Base-by-base conservation (phyloP, 164 flowering plant genomes). In the Litsea cubeba region DNA sequence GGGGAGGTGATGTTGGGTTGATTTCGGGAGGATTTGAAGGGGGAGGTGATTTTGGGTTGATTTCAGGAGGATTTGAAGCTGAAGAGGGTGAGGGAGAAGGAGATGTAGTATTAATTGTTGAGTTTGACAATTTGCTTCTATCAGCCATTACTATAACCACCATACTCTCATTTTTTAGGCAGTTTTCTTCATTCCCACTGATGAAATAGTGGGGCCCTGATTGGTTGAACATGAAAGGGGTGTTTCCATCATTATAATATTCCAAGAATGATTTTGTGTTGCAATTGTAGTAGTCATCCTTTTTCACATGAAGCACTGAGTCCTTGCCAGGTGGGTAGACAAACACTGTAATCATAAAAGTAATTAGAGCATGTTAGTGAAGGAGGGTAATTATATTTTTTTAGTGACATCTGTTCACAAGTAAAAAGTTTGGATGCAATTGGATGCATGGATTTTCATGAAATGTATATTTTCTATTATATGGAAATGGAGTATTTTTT, bases 141-240 rank as follows among this genome's bases (percentile, higher is more conserved):
- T 90, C 90, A 8, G 95, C 92, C 84, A 94, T 68, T n/a, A 94
- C 97, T 24, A 92, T 72, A 7, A 89, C 86, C 14, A 72, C 60
- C 68, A 94, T 2, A 76, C 90, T 94, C 79, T 94, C 91, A 71
- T 88, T 86, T 69, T 91, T 94, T 57, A 65, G 73, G 75, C 98
- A 94, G 77, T 89, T 79, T 1, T 91, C 94, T 74, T 73, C 65
- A 26, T 68, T 77, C 14, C 97, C 98, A 76, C 97, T 94, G 28
- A 92, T 88, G 91, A 92, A 94, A 81, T 85, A 85, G 78, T 75
- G 75, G 12, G 96, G 87, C 2, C 97, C 98, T 3, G 94, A 89
- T 15, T 82, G 84, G 24, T 76, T 77, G 72, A 94, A 78, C 20
- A 74, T 81, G 85, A 85, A 69, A 3, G 78, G 75, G 5, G 97